A percentile compares a stretch with the other conserved stretches of the same genome.
Conservation (phyloP, 2,329 filamentous ascomycete species). For the Colletotrichum siamense region DNA sequence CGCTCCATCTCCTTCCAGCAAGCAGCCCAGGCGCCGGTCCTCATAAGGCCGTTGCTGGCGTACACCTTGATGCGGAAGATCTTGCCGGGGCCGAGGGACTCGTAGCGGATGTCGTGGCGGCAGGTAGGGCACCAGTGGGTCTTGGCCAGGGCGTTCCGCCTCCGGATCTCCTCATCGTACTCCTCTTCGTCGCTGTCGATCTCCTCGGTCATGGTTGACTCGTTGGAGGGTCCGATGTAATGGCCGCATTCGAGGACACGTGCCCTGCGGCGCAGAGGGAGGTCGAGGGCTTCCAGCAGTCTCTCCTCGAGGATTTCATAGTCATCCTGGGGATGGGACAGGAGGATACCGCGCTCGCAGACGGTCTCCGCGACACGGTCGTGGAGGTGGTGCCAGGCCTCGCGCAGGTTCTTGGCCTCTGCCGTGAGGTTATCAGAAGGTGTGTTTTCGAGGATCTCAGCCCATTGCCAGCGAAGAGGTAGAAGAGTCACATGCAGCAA, state of each 20-base stretch:
- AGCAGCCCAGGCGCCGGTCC: slow-evolving; percentile 87
- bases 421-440: slow-evolving; percentile 46
- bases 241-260: slow-evolving; percentile 79
- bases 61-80: slow-evolving; percentile 86
- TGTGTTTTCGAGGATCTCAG: slow-evolving; percentile 52
- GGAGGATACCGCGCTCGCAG: slow-evolving; percentile 73
- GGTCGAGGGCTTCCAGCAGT: slow-evolving; percentile 66
- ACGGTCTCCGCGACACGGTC: slow-evolving; percentile 77
- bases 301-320: slow-evolving; percentile 64
- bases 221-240: slow-evolving; percentile 69
- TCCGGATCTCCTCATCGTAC: slow-evolving; percentile 32
- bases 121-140: slow-evolving; percentile 64
- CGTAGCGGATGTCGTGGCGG: slow-evolving; percentile 58
- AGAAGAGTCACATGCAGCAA: slow-evolving; percentile 80
- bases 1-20: slow-evolving; percentile 98
- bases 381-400: slow-evolving; percentile 71
- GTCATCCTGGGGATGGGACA: slow-evolving; percentile 80
- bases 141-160: slow-evolving; percentile 28
- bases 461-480: slow-evolving; percentile 72
- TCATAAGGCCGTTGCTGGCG: slow-evolving; percentile 94
- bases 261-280: slow-evolving; percentile 68
- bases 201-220: slow-evolving; percentile 46
- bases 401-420: slow-evolving; percentile 56
- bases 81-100: slow-evolving; percentile 57
- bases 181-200: slow-evolving; percentile 53